These are phyloP conservation scores for Pseudoneurospora amorphoporcata DNA, from an alignment of 495 filamentous ascomycete genomes.

Conservation along the genomic window DNA sequence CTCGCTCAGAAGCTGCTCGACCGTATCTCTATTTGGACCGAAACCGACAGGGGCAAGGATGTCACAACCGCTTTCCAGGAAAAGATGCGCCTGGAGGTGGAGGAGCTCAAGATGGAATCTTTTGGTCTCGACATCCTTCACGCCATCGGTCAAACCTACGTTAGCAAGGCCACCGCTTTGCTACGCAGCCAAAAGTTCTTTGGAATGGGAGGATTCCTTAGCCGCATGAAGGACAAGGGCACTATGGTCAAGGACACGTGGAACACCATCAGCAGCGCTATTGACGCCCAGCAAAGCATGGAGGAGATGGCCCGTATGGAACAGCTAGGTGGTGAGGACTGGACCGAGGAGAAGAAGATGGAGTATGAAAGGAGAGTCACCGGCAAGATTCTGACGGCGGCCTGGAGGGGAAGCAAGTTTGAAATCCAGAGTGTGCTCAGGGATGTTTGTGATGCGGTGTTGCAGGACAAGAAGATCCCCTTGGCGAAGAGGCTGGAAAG, in stretches of 20 bases:
- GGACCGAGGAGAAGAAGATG: conserved; percentile 96
- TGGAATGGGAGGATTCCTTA: conserved; percentile 90
- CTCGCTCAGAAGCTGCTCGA: conserved; percentile 78
- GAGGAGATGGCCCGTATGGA: conserved; percentile 98
- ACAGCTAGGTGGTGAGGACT: conserved; percentile 90
- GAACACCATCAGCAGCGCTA: conserved; percentile 94
- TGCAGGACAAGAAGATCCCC: conserved; percentile 71
- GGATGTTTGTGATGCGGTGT: conserved; percentile 63
- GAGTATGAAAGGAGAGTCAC: conserved; percentile 94
- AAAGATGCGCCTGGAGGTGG: conserved; percentile 89
- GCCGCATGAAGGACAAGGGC: conserved; percentile 90
- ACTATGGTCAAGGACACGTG: conserved; percentile 95
- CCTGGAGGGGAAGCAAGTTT: conserved; percentile 94
- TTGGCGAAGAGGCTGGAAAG: conserved; percentile 80
- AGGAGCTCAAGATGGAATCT: conserved; percentile 98
- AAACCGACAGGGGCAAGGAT: conserved; percentile 81
- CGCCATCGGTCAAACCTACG: conserved; percentile 82
- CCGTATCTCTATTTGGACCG: conserved; percentile 90
- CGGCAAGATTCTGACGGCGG: conserved; percentile 96
- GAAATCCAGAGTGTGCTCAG: conserved; percentile 95
- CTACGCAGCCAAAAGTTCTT: conserved; percentile 95
- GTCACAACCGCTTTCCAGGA: conserved; percentile 84
- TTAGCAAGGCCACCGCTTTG: conserved; percentile 75
- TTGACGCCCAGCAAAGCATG: conserved; percentile 96
- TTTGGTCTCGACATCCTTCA: conserved; percentile 97